Conservation (phyloP, 495 filamentous ascomycete genomes). For the Platismatia glauca region DNA sequence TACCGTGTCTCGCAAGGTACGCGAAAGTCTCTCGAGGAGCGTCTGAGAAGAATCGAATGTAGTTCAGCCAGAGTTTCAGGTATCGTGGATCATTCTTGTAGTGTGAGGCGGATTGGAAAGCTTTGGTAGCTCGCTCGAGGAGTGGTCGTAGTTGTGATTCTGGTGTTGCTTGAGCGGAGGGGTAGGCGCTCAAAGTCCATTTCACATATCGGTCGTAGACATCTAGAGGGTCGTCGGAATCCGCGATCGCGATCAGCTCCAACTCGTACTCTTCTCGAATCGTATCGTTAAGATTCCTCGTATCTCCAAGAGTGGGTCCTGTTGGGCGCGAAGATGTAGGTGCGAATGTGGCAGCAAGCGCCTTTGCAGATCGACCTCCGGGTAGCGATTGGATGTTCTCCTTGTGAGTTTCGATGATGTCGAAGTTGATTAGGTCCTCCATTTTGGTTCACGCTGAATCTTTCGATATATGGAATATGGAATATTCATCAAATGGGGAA, state of each 20-base stretch:
- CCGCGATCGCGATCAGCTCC: slow-evolving; percentile 65
- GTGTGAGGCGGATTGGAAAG: slow-evolving; percentile 71
- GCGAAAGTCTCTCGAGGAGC: slow-evolving; percentile 85
- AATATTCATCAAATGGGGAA: background rate
- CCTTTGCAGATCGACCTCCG: slow-evolving; percentile 80
- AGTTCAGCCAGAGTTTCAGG: slow-evolving; percentile 85
- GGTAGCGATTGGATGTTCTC: slow-evolving; percentile 95
- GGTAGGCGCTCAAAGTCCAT: slow-evolving; percentile 93
- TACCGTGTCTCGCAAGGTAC: slow-evolving; percentile 77
- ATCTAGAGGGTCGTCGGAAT: slow-evolving; percentile 92
- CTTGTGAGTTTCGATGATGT: slow-evolving; percentile 92
- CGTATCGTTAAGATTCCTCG: slow-evolving; percentile 64
- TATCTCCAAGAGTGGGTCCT: slow-evolving; percentile 56
- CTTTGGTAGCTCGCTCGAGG: slow-evolving; percentile 83
- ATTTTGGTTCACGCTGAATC: too few species aligned
- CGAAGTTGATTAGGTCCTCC: slow-evolving; percentile 72
- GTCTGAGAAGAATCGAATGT: slow-evolving; percentile 87
- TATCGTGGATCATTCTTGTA: slow-evolving; percentile 96
- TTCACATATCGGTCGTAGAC: slow-evolving; percentile 93
- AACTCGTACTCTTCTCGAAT: slow-evolving; percentile 77
- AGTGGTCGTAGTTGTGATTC: slow-evolving; percentile 82
- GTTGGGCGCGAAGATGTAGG: slow-evolving; percentile 47
- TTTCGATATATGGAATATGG: too few species aligned
- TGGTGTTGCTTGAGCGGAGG: slow-evolving; percentile 82
- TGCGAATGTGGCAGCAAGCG: slow-evolving; percentile 77